phyloP scores from a whole-genome alignment of 306 rosid species.

The Myrica gale region DNA sequence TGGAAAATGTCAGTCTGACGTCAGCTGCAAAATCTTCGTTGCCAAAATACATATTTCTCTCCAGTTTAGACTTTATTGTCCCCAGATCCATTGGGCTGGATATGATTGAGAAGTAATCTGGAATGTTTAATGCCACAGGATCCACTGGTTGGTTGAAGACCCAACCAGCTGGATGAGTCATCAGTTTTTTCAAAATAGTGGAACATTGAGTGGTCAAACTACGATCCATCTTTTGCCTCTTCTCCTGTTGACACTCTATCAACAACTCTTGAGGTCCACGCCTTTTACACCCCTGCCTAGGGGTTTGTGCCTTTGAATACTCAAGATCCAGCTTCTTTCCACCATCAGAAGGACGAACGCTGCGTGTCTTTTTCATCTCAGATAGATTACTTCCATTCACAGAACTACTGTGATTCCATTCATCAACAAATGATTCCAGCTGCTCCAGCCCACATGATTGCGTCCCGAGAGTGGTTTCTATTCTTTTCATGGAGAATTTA shows the following conservation, averaged over 20 bases:
- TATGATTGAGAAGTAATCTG: constrained; percentile 72
- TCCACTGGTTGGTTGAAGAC: constrained; percentile 74
- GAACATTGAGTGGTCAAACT: constrained; percentile 47
- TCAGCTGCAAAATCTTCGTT: constrained; percentile 71
- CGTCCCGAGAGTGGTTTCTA: constrained; percentile 45
- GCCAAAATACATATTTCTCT: constrained; percentile 42
- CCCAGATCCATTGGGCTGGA: constrained; percentile 90
- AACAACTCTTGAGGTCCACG: constrained; percentile 38
- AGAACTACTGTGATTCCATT: constrained; percentile 14
- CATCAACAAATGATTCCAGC: constrained; percentile 29
- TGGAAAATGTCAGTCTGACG: constrained; percentile 76
- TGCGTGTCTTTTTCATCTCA: constrained; percentile 3
- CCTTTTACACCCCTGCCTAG: constrained; percentile 41
- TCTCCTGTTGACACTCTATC: constrained; percentile 50
- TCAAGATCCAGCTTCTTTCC: constrained; percentile 18
- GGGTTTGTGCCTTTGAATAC: constrained; percentile 26
- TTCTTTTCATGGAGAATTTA: constrained; percentile 55
- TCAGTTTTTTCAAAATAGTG: constrained; percentile 51
- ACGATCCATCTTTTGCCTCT: constrained; percentile 72
- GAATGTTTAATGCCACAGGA: constrained; percentile 72
- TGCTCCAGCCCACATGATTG: constrained; percentile 35
- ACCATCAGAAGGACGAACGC: constrained; percentile 7
- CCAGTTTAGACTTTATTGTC: constrained; percentile 72
- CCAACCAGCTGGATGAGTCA: constrained; percentile 57
- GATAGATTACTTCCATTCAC: constrained; percentile 3